Base-by-base conservation (phyloP, 441 rosid species). In the Adansonia grandidieri region DNA sequence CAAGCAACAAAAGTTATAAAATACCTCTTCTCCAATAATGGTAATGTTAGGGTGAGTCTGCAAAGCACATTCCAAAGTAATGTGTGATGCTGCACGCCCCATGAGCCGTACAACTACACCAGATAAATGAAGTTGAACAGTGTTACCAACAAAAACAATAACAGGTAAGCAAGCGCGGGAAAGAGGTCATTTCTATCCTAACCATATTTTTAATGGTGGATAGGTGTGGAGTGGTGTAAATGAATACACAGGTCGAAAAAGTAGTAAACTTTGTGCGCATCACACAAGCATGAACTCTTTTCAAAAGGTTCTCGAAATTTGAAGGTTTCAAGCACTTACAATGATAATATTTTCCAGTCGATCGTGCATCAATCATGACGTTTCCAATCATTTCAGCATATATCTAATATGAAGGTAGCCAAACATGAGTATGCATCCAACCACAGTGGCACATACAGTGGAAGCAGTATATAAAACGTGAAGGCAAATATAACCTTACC, bases 41-140 rank as follows among this genome's bases (percentile, higher is more conserved):
- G 97, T 90, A 62, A 97, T 88, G 86, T 97, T 97, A 1, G 98
- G 98, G 87, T 94, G 99, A 86, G 99, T 94, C 87, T 96, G 99
- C 87, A 96, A 82, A 77, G 98, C 98, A 85, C 99, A 97, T 86
- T 97, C 99, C 79, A 97, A 88, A 32, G 99, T 97, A 79, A 97
- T 97, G 83, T 95, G 99, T 63, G 99, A 97, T 77, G 99, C 99
- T 50, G 99, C 96, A 82, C 99, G 98, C 37, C 99, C 99, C 99
- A 97, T 97, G 77, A 97, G 97, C 77, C 98, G 85, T 65, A 95
- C 99, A 89, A 95, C 99, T 94, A 92, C 74, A 84, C 13, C 13
- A 53, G 20, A 73, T 70, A 81, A 62, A 63, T 37, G 58, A 40
- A 75, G n/a, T 11, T 72, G 64, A 37, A 54, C 17, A 10, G 11